Base-by-base conservation (phyloP, 2,329 filamentous ascomycete genomes). In the Fusarium avenaceum region DNA sequence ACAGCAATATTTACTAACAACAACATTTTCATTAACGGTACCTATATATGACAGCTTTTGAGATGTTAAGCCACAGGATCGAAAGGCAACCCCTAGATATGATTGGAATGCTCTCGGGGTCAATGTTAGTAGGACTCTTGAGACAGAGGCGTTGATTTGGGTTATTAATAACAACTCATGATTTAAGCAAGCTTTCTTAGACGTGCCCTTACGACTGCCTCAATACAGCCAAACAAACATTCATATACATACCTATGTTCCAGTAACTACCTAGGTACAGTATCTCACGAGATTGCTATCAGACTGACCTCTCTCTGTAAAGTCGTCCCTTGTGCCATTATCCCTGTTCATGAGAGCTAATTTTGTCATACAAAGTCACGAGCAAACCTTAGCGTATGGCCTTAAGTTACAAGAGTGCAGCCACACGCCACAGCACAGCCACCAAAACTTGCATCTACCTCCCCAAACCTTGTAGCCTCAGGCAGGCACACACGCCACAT, bases 361-460 rank as follows among this genome's bases (percentile, higher is more conserved):
- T 70, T 70, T 70, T 70, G 67, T 68, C 67, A 63, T 24, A 40
- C 17, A 42, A 32, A 52, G 65, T 67, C 50, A 39, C 60, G 45
- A 48, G 58, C 43, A 38, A 39, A 53, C 45, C 20, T 57, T 53
- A 67, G 40, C 64, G 40, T 20, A 55, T 55, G 26, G n/a, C 22
- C 17, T 33, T 15, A 13, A 30, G 14, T 15, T 14, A 14, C 30
- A 14, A 33, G 13, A 33, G 13, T 30, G 35, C 35, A 19, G 35
- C 35, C 35, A 38, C 35, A 38, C 17, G 35, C 35, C 35, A 38
- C 35, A 38, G 35, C 35, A 38, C 17, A n/a, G 35, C 35, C 35
- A 38, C 35, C 1, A 10, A 7, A 3, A 3, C 7, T 8, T 8
- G 14, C 1, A 9, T 19, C 35, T 17, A n/a, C 8, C 35, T n/a